Evolutionary conservation across 2,329 filamentous ascomycete species (phyloP), one percentile per base, ranked within the genome.

Genomic region (Stemphylium beticola): DNA sequence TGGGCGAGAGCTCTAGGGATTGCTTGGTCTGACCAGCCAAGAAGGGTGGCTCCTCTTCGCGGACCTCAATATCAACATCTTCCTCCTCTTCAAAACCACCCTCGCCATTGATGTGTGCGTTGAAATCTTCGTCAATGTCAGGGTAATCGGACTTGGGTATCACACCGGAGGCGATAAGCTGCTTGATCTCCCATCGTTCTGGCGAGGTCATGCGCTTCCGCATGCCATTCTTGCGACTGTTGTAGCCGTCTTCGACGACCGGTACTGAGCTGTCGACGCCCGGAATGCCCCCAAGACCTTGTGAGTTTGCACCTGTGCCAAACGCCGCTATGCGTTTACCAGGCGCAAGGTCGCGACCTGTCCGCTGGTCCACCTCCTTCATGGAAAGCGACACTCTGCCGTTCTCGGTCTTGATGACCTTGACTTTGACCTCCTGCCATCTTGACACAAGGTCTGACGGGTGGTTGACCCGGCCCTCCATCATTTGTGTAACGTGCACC

Each of bases 131-230:
- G 64, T 98, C 91, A 24, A 98, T 83, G 60, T 97, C 93, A 0
- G 95, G 95, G 71, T 96, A 97, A 65, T 98, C 93, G 0, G 91
- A 90, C 0, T 92, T 93, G 66, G 95, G 96, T 15, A 92, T 89
- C 8, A 96, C 93, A 40, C 96, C 95, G 4, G 95, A 96, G 3
- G 93, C 92, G 69, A 99, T 98, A 47, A 99, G 82, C 71, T 99
- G 95, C 58, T 93, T 87, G 59, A 99, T 97, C 74, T 99, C 95
- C 93, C 95, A 99, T 70, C 95, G 82, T 73, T 99, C 95, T 1
- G 95, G 95, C 12, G 93, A 97, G 0, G 93, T 98, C 88, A 98
- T 88, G 47, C 95, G 85, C 79, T 99, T 99, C 74, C 91, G 92
- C 50, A 88, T 88, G 36, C 81, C 80, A 42, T 71, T 71, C 20